Evolutionary conservation across 352 stramenopile genomes (phyloP).

Genomic region (Phytophthora meadii): DNA sequence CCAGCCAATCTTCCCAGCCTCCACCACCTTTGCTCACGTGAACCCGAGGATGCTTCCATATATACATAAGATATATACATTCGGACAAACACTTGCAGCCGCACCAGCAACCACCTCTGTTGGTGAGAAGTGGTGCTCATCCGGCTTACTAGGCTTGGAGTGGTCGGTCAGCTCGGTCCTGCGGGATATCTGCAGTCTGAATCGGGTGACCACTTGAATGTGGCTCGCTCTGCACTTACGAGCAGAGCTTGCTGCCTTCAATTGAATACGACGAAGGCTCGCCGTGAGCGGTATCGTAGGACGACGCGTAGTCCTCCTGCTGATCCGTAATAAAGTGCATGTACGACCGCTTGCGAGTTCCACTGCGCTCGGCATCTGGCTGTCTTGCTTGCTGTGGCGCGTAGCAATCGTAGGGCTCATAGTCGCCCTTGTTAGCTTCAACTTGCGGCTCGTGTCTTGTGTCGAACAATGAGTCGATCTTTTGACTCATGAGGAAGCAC

Average conservation of each 20-base stretch:
- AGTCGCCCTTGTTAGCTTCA: slow-evolving; percentile 54
- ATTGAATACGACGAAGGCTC: slow-evolving; percentile 66
- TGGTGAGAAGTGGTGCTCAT: slow-evolving; percentile 29
- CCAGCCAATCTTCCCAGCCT: slow-evolving; percentile 32
- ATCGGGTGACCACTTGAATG: slow-evolving; percentile 20
- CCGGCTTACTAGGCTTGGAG: slow-evolving; percentile 26
- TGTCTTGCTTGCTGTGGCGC: slow-evolving; percentile 20
- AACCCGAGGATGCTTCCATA: slow-evolving; percentile 25
- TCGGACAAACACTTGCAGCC: slow-evolving; percentile 27
- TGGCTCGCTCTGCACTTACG: slow-evolving; percentile 45
- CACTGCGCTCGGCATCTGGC: slow-evolving; percentile 27
- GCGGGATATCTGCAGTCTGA: slow-evolving; percentile 10
- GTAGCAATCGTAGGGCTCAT: slow-evolving; percentile 85
- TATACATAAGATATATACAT: slow-evolving; percentile 56
- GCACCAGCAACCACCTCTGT: slow-evolving; percentile 40
- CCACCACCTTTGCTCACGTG: slow-evolving; percentile 8
- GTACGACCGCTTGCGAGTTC: slow-evolving; percentile 71
- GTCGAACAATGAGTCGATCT: slow-evolving; percentile 85
- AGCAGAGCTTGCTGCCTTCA: slow-evolving; percentile 82
- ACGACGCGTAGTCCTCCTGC: slow-evolving; percentile 39
- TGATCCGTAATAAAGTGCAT: slow-evolving; percentile 84
- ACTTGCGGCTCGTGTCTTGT: slow-evolving; percentile 38
- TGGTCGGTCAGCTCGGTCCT: slow-evolving; percentile 17
- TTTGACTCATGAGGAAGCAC: slow-evolving; percentile 87
- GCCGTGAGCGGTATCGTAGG: slow-evolving; percentile 38